Evolutionary conservation across 768 basidiomycete genomes (phyloP).

Genomic region (Mycena galericulata): DNA sequence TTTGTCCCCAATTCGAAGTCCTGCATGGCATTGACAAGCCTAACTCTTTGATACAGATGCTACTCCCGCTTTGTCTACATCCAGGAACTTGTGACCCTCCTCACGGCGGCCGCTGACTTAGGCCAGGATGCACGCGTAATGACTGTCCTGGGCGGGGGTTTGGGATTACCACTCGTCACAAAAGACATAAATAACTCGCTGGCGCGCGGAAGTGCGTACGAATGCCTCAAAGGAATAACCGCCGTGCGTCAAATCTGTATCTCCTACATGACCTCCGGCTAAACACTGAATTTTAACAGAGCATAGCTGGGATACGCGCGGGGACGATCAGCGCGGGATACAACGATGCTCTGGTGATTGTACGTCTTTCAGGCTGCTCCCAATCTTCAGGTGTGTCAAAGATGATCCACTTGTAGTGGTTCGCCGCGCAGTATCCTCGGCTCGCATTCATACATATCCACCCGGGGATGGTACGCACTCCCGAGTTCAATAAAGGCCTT

Average conservation of each 20-base stretch:
- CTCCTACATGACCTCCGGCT: constrained; percentile 22
- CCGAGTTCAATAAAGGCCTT: too few relatives aligned
- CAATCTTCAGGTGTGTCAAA: not conserved
- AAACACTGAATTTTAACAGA: constrained; percentile 8
- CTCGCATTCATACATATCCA: too few relatives aligned
- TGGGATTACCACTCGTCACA: constrained; percentile 37
- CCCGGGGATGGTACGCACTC: too few relatives aligned
- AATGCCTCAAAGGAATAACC: not conserved
- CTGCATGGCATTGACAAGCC: constrained; percentile 40
- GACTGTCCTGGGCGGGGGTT: constrained; percentile 44
- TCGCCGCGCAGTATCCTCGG: too few relatives aligned
- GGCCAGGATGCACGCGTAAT: too few relatives aligned
- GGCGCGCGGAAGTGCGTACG: constrained; percentile 37
- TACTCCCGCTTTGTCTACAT: too few relatives aligned
- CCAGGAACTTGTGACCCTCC: too few relatives aligned
- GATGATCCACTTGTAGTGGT: constrained; percentile 30
- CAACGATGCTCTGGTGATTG: constrained; percentile 48
- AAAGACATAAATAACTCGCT: constrained; percentile 40
- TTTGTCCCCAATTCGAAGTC: too few relatives aligned
- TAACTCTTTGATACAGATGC: not conserved
- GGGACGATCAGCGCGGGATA: constrained; percentile 26
- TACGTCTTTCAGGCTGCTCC: constrained; percentile 9
- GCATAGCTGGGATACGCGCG: constrained; percentile 32
- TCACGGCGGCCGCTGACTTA: too few relatives aligned
- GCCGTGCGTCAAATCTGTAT: not conserved